Percentiles rank a stretch among this genome's conserved stretches.
Evolutionary conservation across 2,329 filamentous ascomycete genomes (phyloP).

Genomic region (Pestalotiopsis sp.): DNA sequence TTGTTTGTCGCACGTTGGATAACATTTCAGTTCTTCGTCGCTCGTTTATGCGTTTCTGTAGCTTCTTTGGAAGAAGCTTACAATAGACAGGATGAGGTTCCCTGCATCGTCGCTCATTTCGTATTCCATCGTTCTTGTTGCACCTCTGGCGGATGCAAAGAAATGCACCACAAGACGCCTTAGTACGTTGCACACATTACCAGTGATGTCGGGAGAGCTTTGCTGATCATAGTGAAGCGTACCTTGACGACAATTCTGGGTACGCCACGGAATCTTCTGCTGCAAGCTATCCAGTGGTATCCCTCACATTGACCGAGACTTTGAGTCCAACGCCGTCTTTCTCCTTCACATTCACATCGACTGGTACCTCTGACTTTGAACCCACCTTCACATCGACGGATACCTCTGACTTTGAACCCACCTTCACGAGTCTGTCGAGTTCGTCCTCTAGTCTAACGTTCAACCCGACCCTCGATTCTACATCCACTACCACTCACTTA

Average conservation of each 20-base stretch:
- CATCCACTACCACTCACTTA: background rate
- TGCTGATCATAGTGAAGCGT: background rate
- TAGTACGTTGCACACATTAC: background rate
- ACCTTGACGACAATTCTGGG: background rate
- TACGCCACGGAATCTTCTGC: background rate
- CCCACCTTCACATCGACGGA: too few species aligned
- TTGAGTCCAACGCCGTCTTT: too few species aligned
- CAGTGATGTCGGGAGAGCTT: background rate
- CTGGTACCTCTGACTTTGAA: too few species aligned
- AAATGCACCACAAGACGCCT: background rate
- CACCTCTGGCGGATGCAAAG: background rate
- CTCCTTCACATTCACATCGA: too few species aligned
- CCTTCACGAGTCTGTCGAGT: background rate
- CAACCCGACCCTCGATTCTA: background rate
- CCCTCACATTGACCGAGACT: too few species aligned
- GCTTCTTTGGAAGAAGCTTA: background rate
- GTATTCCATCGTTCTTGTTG: background rate
- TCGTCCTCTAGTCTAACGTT: background rate
- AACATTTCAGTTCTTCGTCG: background rate
- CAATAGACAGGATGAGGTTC: background rate
- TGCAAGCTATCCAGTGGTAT: too few species aligned
- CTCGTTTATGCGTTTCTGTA: background rate
- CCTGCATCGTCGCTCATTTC: background rate
- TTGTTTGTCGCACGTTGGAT: background rate
- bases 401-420: too few species aligned